Base-by-base conservation (phyloP, 176 grass and related monocot genomes). In the Tillandsia fasciculata region DNA sequence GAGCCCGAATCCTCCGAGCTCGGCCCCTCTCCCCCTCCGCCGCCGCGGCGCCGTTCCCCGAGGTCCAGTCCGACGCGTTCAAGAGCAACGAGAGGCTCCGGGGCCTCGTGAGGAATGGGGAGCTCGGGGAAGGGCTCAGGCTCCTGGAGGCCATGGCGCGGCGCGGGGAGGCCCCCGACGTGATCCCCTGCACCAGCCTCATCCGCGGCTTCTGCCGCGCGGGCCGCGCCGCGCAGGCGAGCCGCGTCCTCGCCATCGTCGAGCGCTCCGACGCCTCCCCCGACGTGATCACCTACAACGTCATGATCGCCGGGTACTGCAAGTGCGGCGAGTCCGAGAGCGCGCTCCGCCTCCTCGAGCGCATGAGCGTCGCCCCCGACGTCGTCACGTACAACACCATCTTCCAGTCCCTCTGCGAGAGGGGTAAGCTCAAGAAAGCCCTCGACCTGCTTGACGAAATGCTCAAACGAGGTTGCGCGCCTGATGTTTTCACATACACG, bases 401-500 rank as follows among this genome's bases (percentile, higher is more conserved):
- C 79, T 80, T 91, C 76, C 85, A 85, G 70, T 68, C 75, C 14
- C 69, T 91, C 11, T 91, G 88, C 72, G 66, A 79, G 49, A 76
- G 89, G 10, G 82, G 79, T 0, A 82, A 67, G 20, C 79, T 83
- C 53, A 58, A 58, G 59, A 80, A 80, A 73, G 89, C 85, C 14
- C 85, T 91, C 67, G 42, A 47, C 53, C 49, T 91, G 82, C 89
- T 91, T 76, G 89, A 88, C 56, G 59, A 68, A 22, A 91, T 85
- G 89, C 85, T 91, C 64, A 81, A 72, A 76, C 77, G 76, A 15
- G 85, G 76, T 0, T 85, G 89, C 56, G 70, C 76, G 10, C 85
- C 89, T 8, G 89, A 91, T 50, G 82, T 83, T 2, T 86, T 91
- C 76, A 91, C 85, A 64, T 91, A 85, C 79, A 91, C 87, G 57